A percentile compares a stretch with the other conserved stretches of the same genome.
Conservation (phyloP, 208 protist genomes). For the Naegleria lovaniensis region DNA sequence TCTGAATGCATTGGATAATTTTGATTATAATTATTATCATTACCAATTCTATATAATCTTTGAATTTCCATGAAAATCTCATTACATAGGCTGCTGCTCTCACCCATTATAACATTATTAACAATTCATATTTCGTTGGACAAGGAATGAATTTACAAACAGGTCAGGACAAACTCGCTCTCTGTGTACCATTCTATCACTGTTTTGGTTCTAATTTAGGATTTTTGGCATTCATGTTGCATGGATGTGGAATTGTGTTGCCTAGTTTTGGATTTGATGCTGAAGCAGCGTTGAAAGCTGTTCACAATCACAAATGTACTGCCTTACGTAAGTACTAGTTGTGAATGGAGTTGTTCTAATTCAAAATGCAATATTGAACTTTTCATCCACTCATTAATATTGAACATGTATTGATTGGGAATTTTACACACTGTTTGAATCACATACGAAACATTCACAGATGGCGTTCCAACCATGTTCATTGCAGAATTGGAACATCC, state of each 20-base stretch:
- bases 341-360: not conserved
- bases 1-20: too few species aligned
- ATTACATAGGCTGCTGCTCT: slow-evolving; percentile 49
- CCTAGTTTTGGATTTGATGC: slow-evolving; percentile 49
- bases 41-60: too few species aligned
- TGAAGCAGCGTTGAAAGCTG: slow-evolving; percentile 33
- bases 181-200: slow-evolving; percentile 63
- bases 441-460: too few species aligned
- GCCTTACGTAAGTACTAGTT: not conserved
- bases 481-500: slow-evolving; percentile 47
- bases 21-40: too few species aligned
- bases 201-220: slow-evolving; percentile 62
- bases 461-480: slow-evolving; percentile 66
- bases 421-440: too few species aligned
- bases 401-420: too few species aligned
- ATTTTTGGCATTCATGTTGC: slow-evolving; percentile 44
- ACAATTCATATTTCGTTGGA: slow-evolving; percentile 55
- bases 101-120: slow-evolving; percentile 47
- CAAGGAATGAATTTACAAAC: slow-evolving; percentile 39
- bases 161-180: slow-evolving; percentile 40
- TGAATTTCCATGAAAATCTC: too few species aligned
- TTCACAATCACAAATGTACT: slow-evolving; percentile 36
- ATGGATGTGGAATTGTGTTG: slow-evolving; percentile 48
- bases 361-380: too few species aligned
- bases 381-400: too few species aligned